Conservation (phyloP, 2,329 filamentous ascomycete genomes). For the Trichoderma sp. region DNA sequence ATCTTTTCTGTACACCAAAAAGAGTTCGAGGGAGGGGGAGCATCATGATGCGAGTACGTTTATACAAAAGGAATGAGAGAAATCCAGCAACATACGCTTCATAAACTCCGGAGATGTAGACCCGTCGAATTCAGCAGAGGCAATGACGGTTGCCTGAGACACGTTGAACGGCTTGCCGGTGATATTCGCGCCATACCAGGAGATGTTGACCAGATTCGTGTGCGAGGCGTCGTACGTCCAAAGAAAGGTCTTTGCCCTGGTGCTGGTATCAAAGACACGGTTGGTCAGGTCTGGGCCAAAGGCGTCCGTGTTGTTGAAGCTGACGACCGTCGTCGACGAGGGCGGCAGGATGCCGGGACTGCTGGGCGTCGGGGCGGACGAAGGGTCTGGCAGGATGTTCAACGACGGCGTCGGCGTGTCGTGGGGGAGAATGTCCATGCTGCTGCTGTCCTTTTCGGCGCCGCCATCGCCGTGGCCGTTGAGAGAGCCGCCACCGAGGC, state of each 20-base stretch:
- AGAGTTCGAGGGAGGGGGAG: no score
- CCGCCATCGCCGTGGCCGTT: neutral
- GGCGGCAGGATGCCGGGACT: neutral
- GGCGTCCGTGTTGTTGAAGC: slow-evolving; percentile 8
- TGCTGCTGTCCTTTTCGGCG: neutral
- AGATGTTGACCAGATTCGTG: slow-evolving; percentile 1
- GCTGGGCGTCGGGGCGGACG: neutral
- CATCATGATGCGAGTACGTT: no score
- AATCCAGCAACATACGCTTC: neutral
- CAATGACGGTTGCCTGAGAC: neutral
- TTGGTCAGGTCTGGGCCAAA: neutral
- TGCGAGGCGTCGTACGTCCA: neutral
- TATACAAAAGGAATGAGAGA: neutral
- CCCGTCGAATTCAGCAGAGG: neutral
- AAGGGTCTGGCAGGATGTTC: neutral
- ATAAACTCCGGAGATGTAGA: neutral
- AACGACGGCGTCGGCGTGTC: neutral
- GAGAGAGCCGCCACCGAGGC: neutral
- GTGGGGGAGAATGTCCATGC: neutral
- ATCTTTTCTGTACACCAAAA: neutral
- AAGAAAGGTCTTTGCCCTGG: neutral
- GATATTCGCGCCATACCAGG: slow-evolving; percentile 4
- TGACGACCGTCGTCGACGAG: slow-evolving; percentile 1
- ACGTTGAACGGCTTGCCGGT: neutral
- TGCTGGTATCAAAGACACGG: neutral